Percentiles rank a stretch among this genome's conserved stretches.
Evolutionary conservation across 192 early-diverging fungal genomes (phyloP).

Genomic region (Gorgonomyces haynaldii): DNA sequence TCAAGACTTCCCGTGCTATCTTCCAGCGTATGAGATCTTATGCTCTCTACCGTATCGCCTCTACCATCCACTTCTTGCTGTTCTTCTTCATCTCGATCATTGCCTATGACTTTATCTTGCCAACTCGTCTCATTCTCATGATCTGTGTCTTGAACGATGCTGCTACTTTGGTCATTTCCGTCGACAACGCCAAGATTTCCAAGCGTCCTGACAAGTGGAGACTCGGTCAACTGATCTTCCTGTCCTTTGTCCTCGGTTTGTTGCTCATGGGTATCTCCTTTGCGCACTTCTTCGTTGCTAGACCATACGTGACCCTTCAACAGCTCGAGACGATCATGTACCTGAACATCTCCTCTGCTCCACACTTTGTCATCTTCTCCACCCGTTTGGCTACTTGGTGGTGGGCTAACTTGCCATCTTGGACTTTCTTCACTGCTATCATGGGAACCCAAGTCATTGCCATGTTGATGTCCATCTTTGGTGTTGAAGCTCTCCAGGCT

Average conservation of each 20-base stretch:
- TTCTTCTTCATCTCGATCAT: conserved; percentile 82
- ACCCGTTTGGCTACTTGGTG: conserved; percentile 76
- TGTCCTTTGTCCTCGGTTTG: conserved; percentile 72
- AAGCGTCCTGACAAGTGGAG: conserved; percentile 80
- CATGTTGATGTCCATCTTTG: conserved; percentile 77
- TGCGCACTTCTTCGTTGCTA: conserved; percentile 65
- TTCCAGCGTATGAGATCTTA: conserved; percentile 90
- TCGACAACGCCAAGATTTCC: conserved; percentile 72
- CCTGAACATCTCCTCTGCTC: conserved; percentile 78
- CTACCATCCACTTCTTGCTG: conserved; percentile 88
- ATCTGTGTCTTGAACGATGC: conserved; percentile 87
- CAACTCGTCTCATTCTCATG: conserved; percentile 75
- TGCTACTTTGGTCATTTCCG: conserved; percentile 85
- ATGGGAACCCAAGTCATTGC: conserved; percentile 83
- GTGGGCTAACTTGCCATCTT: conserved; percentile 73
- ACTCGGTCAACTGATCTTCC: conserved; percentile 72
- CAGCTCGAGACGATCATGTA: conserved; percentile 77
- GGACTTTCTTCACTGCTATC: conserved; percentile 65
- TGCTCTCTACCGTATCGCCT: conserved; percentile 89
- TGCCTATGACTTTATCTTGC: conserved; percentile 72
- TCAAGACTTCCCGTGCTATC: conserved; percentile 82
- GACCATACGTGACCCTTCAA: conserved; percentile 39
- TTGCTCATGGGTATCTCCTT: conserved; percentile 51
- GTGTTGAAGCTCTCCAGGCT: conserved; percentile 17
- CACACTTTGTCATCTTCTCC: conserved; percentile 93